A percentile compares a stretch with the other conserved stretches of the same genome.
phyloP scores from a whole-genome alignment of 2,329 filamentous ascomycete genomes.

The Arthrinium puccinioides region DNA sequence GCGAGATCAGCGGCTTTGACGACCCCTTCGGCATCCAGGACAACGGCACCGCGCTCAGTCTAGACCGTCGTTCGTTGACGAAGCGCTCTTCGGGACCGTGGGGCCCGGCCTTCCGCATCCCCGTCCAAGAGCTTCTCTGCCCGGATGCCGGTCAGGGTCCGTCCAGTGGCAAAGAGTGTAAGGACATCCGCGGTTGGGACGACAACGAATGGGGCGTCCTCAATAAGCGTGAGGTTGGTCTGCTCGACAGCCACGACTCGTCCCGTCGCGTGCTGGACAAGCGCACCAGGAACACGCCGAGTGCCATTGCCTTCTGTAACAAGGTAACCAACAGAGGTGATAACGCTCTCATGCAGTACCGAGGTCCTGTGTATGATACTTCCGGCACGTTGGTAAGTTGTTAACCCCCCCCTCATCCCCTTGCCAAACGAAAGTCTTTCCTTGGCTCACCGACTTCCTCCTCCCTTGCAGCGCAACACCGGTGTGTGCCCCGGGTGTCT shows the following conservation, averaged over 20 bases:
- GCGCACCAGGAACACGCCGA: not conserved
- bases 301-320: not conserved
- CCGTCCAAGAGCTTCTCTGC: not conserved
- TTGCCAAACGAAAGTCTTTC: not conserved
- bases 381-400: not conserved
- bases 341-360: not conserved
- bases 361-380: not conserved
- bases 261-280: not conserved
- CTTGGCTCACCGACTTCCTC: not conserved
- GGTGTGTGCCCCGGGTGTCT: not conserved
- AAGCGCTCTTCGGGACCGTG: not conserved
- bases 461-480: not conserved
- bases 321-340: not conserved
- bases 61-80: not conserved
- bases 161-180: not conserved
- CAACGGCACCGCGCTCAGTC: not conserved
- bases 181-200: not conserved
- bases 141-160: not conserved
- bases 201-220: not conserved
- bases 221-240: not conserved
- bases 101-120: not conserved
- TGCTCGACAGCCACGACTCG: not conserved
- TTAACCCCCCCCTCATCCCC: not conserved
- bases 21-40: not conserved
- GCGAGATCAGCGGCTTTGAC: not conserved